A percentile compares a stretch with the other conserved stretches of the same genome.
Conservation (phyloP, 2,329 filamentous ascomycete species). For the Xylariaceae sp. region DNA sequence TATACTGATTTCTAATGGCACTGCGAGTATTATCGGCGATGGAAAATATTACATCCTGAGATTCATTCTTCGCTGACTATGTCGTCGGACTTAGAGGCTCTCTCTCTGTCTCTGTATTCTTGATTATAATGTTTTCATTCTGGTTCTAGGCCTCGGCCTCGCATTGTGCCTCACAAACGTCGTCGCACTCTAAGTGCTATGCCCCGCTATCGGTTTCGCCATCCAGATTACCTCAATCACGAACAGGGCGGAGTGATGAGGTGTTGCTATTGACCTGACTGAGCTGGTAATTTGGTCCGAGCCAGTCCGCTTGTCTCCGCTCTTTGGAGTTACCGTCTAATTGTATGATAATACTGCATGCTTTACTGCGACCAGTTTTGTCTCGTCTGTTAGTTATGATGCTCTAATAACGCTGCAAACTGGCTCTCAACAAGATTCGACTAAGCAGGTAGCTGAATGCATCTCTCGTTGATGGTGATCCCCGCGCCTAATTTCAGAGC, state of each 20-base stretch:
- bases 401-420: conserved; percentile 9
- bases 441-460: conserved; percentile 4
- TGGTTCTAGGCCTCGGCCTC: too few species aligned
- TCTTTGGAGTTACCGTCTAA: conserved; percentile 28
- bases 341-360: conserved; percentile 25
- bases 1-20: too few species aligned
- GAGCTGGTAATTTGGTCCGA: conserved; percentile 18
- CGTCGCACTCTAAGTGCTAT: too few species aligned
- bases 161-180: too few species aligned
- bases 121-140: too few species aligned
- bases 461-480: conserved; percentile 28
- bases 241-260: conserved; percentile 19
- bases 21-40: too few species aligned
- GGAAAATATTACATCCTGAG: too few species aligned
- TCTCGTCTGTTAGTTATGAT: neutral
- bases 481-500: conserved; percentile 26
- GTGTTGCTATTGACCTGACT: conserved; percentile 17
- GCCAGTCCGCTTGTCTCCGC: conserved; percentile 23
- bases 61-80: too few species aligned
- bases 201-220: neutral
- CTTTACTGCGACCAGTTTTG: conserved; percentile 1
- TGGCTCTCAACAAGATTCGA: conserved; percentile 6
- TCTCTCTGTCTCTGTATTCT: too few species aligned
- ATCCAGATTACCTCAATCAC: conserved; percentile 25
- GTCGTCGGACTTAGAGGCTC: too few species aligned